Evolutionary conservation across 1,139 yeast genomes (phyloP).

Genomic region (Kurtzmaniella quercitrusa): DNA sequence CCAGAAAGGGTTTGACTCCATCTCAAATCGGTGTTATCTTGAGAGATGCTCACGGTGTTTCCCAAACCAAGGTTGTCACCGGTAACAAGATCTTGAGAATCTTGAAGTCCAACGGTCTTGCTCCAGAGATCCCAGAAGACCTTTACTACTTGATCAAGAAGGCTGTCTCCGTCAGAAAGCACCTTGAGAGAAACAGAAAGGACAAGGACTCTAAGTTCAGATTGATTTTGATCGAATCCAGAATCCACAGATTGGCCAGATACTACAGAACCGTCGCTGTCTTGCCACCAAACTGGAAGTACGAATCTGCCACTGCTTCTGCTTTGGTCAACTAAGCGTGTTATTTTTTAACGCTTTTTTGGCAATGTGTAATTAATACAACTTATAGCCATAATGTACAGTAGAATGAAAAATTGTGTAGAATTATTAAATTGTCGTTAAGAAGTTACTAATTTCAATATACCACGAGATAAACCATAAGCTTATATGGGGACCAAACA

Average conservation of each 20-base stretch:
- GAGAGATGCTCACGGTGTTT: slow-evolving; percentile 99
- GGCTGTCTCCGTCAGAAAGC: slow-evolving; percentile 99
- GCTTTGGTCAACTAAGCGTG: slow-evolving; percentile 89
- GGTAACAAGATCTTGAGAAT: slow-evolving; percentile 99
- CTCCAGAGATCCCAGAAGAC: slow-evolving; percentile 99
- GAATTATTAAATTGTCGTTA: too few species aligned
- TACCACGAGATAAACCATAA: too few species aligned
- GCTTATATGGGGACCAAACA: too few species aligned
- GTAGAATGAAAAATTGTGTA: background rate
- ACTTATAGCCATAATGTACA: slow-evolving; percentile 2
- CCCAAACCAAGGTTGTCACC: slow-evolving; percentile 95
- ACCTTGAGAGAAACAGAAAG: slow-evolving; percentile 99
- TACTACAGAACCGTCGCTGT: slow-evolving; percentile 99
- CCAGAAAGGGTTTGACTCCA: slow-evolving; percentile 99
- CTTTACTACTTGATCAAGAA: slow-evolving; percentile 98
- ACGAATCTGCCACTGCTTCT: slow-evolving; percentile 99
- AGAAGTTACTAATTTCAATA: too few species aligned
- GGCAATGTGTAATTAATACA: slow-evolving; percentile 1
- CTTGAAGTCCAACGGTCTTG: slow-evolving; percentile 98
- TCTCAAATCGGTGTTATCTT: slow-evolving; percentile 98
- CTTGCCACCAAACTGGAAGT: slow-evolving; percentile 99
- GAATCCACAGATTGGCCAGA: slow-evolving; percentile 99
- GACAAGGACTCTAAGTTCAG: slow-evolving; percentile 99
- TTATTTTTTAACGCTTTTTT: slow-evolving; percentile 8
- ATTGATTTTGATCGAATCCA: slow-evolving; percentile 98